A percentile compares a stretch with the other conserved stretches of the same genome.
Evolutionary conservation across 2,329 filamentous ascomycete genomes (phyloP).

Genomic region (Chaetothyriales sp.): DNA sequence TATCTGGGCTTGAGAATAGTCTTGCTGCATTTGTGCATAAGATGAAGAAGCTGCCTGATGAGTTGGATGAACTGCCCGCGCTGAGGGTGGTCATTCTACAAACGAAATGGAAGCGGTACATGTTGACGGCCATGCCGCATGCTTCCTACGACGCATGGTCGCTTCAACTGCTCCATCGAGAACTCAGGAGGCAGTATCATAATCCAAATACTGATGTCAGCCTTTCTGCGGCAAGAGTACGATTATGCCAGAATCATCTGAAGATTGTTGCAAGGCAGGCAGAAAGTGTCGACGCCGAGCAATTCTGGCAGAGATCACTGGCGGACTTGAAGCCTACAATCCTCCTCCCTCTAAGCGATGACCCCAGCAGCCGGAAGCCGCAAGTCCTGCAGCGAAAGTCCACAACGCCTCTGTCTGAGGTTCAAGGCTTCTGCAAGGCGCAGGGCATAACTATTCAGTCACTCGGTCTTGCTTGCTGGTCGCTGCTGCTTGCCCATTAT

Average conservation of each 20-base stretch:
- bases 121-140: slow-evolving; percentile 63
- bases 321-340: slow-evolving; percentile 10
- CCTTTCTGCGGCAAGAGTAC: neutral
- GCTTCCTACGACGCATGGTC: slow-evolving; percentile 86
- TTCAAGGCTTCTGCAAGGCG: slow-evolving; percentile 48
- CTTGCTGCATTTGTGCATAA: neutral
- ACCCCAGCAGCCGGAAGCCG: neutral
- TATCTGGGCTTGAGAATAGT: neutral
- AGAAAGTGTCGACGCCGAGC: slow-evolving; percentile 32
- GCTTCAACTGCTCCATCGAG: slow-evolving; percentile 54
- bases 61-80: neutral
- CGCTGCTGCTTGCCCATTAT: slow-evolving; percentile 50
- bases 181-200: slow-evolving; percentile 23
- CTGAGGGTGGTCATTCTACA: neutral
- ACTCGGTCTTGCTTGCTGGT: slow-evolving; percentile 62
- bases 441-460: slow-evolving; percentile 59
- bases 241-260: slow-evolving; percentile 24
- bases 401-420: slow-evolving; percentile 23
- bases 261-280: slow-evolving; percentile 40
- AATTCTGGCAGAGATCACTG: slow-evolving; percentile 61
- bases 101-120: neutral
- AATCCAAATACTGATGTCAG: neutral
- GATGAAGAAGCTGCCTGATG: neutral
- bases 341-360: neutral
- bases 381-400: slow-evolving; percentile 36